These are phyloP conservation scores for Russula sp. DNA, from an alignment of 768 basidiomycete species.

Conservation along the genomic window DNA sequence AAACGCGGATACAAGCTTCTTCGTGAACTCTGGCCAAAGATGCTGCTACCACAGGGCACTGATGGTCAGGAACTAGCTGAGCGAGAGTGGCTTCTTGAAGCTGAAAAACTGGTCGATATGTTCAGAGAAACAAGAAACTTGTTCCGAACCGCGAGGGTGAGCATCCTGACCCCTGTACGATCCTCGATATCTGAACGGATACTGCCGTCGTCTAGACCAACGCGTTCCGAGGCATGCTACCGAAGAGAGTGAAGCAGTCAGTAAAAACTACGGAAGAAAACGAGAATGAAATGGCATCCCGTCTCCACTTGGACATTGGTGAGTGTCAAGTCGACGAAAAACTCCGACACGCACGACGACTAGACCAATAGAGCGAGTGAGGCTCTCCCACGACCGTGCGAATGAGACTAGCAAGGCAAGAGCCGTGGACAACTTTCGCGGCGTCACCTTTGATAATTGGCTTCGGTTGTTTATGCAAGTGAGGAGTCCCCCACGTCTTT, in stretches of 20 bases:
- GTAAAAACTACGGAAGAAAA: slow-evolving; percentile 42
- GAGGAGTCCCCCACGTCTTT: not conserved
- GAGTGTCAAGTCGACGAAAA: slow-evolving; percentile 20
- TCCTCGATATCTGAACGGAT: not conserved
- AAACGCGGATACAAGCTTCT: slow-evolving; percentile 52
- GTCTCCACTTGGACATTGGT: slow-evolving; percentile 74
- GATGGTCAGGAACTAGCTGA: slow-evolving; percentile 43
- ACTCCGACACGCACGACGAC: not conserved
- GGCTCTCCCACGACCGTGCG: slow-evolving; percentile 41
- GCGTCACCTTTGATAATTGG: slow-evolving; percentile 81
- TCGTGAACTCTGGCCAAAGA: slow-evolving; percentile 53
- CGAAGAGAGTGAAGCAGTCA: slow-evolving; percentile 32
- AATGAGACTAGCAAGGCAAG: slow-evolving; percentile 34
- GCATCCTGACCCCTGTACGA: slow-evolving; percentile 18
- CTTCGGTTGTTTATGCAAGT: slow-evolving; percentile 81
- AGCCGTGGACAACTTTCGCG: slow-evolving; percentile 66
- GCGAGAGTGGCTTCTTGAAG: slow-evolving; percentile 74
- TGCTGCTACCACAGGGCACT: slow-evolving; percentile 35
- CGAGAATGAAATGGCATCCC: slow-evolving; percentile 65
- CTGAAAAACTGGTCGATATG: slow-evolving; percentile 79
- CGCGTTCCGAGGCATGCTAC: slow-evolving; percentile 67
- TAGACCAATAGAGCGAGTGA: slow-evolving; percentile 46
- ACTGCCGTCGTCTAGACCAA: slow-evolving; percentile 31
- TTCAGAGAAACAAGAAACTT: slow-evolving; percentile 82
- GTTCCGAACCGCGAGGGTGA: slow-evolving; percentile 71